phyloP scores from a whole-genome alignment of 2,329 filamentous ascomycete species.

The Mycosphaerella sp. region DNA sequence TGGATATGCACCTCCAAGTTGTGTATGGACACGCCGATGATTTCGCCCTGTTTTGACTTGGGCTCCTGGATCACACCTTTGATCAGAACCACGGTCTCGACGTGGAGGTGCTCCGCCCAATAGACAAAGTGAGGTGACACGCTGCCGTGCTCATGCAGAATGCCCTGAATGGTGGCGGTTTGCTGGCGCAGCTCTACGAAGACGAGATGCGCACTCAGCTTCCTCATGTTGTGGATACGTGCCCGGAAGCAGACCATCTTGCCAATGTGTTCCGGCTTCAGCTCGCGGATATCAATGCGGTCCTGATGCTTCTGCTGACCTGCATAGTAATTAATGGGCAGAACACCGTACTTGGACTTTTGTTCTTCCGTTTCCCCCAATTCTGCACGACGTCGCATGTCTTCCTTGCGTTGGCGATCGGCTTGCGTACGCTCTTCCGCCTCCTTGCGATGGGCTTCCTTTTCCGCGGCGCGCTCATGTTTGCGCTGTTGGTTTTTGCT shows the following conservation, averaged over 20 bases:
- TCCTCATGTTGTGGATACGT: constrained; percentile 70
- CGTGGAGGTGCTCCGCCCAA: constrained; percentile 76
- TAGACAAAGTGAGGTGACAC: constrained; percentile 71
- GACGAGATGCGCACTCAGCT: constrained; percentile 73
- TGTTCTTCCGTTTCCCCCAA: constrained; percentile 54
- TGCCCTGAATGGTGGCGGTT: constrained; percentile 75
- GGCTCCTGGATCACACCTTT: constrained; percentile 67
- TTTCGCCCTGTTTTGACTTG: constrained; percentile 56
- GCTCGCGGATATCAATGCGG: constrained; percentile 46
- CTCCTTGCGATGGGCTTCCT: constrained; percentile 41
- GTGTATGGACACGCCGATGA: constrained; percentile 69
- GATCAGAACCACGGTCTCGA: constrained; percentile 72
- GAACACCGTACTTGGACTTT: constrained; percentile 52
- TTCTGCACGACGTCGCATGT: constrained; percentile 44
- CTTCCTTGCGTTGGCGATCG: constrained; percentile 42
- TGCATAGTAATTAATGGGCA: constrained; percentile 54
- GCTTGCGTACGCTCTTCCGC: constrained; percentile 41
- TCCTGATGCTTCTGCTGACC: constrained; percentile 44
- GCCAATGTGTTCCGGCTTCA: constrained; percentile 50
- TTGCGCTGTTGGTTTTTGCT: constrained; percentile 47
- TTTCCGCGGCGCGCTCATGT: constrained; percentile 41
- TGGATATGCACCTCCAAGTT: constrained; percentile 69
- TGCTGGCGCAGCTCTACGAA: constrained; percentile 85
- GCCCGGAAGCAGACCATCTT: constrained; percentile 61
- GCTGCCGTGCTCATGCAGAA: constrained; percentile 58